A percentile compares a stretch with the other conserved stretches of the same genome.
Evolutionary conservation across 2,329 filamentous ascomycete species (phyloP).

Genomic region (Fusarium metavorans): DNA sequence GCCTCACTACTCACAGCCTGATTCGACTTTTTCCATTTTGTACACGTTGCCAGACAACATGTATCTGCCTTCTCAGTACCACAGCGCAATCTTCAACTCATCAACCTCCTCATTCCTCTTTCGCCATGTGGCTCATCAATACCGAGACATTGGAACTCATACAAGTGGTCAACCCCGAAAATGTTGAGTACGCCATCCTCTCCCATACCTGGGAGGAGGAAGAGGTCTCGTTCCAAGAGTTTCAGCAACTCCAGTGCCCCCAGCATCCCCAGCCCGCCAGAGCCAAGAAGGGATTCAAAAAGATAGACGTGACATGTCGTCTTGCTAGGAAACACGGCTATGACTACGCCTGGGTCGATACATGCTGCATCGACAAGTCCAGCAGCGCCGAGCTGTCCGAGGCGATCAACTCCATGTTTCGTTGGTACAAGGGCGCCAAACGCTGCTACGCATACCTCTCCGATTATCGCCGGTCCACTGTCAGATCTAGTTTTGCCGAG

Average conservation of each 20-base stretch:
- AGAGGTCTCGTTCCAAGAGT: slow-evolving; percentile 45
- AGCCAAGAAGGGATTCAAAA: slow-evolving; percentile 21
- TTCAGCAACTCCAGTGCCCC: not conserved
- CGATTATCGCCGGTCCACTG: not conserved
- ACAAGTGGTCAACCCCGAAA: slow-evolving; percentile 21
- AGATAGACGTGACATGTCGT: slow-evolving; percentile 35
- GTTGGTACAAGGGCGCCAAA: slow-evolving; percentile 14
- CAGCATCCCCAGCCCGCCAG: not conserved
- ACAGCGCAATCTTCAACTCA: not conserved
- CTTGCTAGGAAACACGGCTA: slow-evolving; percentile 37
- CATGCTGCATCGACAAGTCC: slow-evolving; percentile 47
- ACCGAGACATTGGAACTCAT: slow-evolving; percentile 29
- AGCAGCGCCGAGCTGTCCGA: slow-evolving; percentile 21
- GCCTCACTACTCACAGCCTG: too few species aligned
- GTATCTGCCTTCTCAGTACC: too few species aligned
- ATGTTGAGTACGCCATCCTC: slow-evolving; percentile 46
- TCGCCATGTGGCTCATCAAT: slow-evolving; percentile 40
- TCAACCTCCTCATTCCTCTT: too few species aligned
- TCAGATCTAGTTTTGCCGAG: not conserved
- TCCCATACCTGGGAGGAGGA: slow-evolving; percentile 48
- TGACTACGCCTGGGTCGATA: slow-evolving; percentile 45
- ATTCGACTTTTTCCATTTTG: too few species aligned
- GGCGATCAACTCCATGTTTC: slow-evolving; percentile 31
- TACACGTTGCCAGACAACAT: too few species aligned
- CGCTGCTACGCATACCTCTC: slow-evolving; percentile 20